Percentiles rank a stretch among this genome's conserved stretches.
Conservation (phyloP, 805 yeast species). For the Lachancea kluyveri region DNA sequence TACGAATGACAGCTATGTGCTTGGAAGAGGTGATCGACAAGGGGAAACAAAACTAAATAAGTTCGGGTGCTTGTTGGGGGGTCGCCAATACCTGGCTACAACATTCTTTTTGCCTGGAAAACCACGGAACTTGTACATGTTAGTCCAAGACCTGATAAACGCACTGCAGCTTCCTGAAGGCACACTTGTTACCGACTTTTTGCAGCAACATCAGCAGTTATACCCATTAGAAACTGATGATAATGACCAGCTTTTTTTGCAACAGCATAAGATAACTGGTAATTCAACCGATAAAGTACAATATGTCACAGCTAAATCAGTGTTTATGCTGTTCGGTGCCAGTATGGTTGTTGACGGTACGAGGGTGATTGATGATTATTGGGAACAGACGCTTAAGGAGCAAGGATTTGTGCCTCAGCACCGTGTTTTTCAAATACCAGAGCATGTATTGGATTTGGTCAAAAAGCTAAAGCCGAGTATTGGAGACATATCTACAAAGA, state of each 20-base stretch:
- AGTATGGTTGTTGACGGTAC: conserved; percentile 40
- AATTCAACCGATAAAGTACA: conserved; percentile 20
- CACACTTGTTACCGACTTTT: conserved; percentile 45
- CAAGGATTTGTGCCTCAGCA: conserved; percentile 41
- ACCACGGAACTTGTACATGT: conserved; percentile 34
- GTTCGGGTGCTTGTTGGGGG: conserved; percentile 35
- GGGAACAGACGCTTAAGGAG: conserved; percentile 40
- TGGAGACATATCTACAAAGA: conserved; percentile 4
- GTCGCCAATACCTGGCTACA: conserved; percentile 34
- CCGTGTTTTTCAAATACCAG: conserved; percentile 33
- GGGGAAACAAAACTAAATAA: conserved; percentile 41
- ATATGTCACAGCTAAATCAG: conserved; percentile 37
- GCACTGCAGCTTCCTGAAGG: conserved; percentile 38
- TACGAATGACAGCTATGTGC: conserved; percentile 14
- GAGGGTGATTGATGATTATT: conserved; percentile 49
- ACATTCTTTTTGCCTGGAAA: conserved; percentile 36
- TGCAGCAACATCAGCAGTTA: conserved; percentile 35
- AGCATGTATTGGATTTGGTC: conserved; percentile 10
- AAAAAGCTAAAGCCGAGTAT: conserved; percentile 16
- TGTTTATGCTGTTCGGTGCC: conserved; percentile 47
- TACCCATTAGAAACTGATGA: conserved; percentile 33
- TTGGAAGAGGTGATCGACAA: conserved; percentile 30
- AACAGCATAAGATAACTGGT: conserved; percentile 27
- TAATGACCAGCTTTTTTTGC: conserved; percentile 34
- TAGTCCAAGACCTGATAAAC: conserved; percentile 31